Base-by-base conservation (phyloP, 139 green algal species). In the Picochlorum sp. region DNA sequence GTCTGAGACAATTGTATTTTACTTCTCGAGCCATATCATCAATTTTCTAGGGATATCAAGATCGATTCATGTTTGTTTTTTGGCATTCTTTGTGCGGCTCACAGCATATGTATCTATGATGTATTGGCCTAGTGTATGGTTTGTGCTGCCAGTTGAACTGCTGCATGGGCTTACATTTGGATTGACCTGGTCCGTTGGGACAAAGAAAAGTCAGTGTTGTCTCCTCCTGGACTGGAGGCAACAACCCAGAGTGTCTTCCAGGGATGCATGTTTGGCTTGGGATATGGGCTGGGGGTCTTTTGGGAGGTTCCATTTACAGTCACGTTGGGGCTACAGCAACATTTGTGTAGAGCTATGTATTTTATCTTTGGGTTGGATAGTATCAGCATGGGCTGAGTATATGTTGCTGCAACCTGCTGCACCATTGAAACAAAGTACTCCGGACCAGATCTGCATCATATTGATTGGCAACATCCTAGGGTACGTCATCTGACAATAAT, bases 151-250 rank as follows among this genome's bases (percentile, higher is more conserved):
- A 4, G 55, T 74, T 1, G 76, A 83, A 58, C 54, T 74, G 26
- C 52, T 83, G 59, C 68, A 83, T 28, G 76, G 72, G 9, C 38
- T 83, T 41, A 83, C 76, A 1, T 83, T 83, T 66, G 76, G 67
- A 4, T 37, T 65, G 1, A 70, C 76, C 3, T 83, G 72, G 72
- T 63, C 61, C 41, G 45, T 21, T 21, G 62, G 45, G 9, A 59
- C 47, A 6, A 32, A 74, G 52, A 70, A 79, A 18, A 79, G 64
- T 60, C 20, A 23, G 3, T 61, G 9, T 38, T 79, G 4, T 61
- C 77, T 3, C 77, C 77, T 11, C 41, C 61, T 1, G 77, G 77
- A 8, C 61, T 80, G 16, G 69, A 78, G 13, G 45, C 69, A 16
- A 81, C 73, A 3, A 70, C 45, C 0, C 77, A 83, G 52, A 56